Base-by-base conservation (phyloP, 176 grass and related monocot species). In the Triticum dicoccoides region DNA sequence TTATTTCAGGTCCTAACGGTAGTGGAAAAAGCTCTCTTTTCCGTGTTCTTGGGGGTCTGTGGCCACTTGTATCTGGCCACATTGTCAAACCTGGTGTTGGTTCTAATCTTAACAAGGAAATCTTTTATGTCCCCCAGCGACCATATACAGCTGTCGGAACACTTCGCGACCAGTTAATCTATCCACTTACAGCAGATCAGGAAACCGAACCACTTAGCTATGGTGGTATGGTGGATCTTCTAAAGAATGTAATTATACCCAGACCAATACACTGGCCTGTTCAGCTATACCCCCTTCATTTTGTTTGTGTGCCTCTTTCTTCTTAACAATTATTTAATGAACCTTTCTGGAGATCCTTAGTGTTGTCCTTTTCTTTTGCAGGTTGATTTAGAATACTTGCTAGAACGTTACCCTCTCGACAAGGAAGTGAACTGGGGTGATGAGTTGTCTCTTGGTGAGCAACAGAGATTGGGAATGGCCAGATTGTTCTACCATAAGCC, bases 1-100 rank as follows among this genome's bases (percentile, higher is more conserved):
- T 54, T 76, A 76, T 80, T 93, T 89, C 82, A 98, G 97, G 97
- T 76, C 97, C 97, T 30, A 98, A 98, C 65, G 97, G 97, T 70
- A 98, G 97, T 92, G 97, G 97, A 59, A 98, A 98, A 88, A 98
- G 97, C 83, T 98, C 97, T 73, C 93, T 98, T 84, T 98, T 98
- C 87, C 87, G 97, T 49, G 97, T 98, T 92, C 97, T 98, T 88
- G 97, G 97, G 67, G 97, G 94, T 79, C 87, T 98, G 11, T 98
- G 97, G 97, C 94, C 94, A 0, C 87, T 98, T 61, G 86, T 98
- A 79, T 96, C 97, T 81, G 97, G 97, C 78, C 88, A 96, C 86
- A 98, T 98, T 91, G 91, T 95, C 64, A 98, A 98, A 89, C 97
- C 97, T 86, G 97, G 97, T 82, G 92, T 98, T 81, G 97, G 97